Percentiles rank a stretch among this genome's conserved stretches.
phyloP scores from a whole-genome alignment of 1,139 yeast species.

The Geotrichum klebahnii region DNA sequence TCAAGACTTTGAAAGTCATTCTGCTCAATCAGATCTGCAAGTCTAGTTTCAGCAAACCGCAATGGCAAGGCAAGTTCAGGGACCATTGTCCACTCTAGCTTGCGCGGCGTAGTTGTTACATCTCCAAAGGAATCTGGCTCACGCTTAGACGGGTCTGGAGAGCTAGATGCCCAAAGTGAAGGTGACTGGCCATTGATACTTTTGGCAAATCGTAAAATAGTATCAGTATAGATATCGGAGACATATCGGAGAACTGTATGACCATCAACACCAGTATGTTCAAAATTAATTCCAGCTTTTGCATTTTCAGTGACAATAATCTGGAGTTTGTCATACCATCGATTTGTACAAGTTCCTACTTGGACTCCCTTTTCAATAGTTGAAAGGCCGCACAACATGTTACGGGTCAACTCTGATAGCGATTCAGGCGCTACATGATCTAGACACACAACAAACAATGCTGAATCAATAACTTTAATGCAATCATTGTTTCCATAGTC shows the following conservation, averaged over 20 bases:
- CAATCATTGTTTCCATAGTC: conserved; percentile 56
- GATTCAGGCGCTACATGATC: conserved; percentile 71
- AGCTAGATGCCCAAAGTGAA: conserved; percentile 58
- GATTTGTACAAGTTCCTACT: conserved; percentile 87
- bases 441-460: conserved; percentile 73
- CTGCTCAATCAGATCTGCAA: conserved; percentile 82
- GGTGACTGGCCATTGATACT: conserved; percentile 80
- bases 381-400: conserved; percentile 85
- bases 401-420: conserved; percentile 65
- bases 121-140: conserved; percentile 45
- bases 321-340: conserved; percentile 93
- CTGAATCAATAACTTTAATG: conserved; percentile 68
- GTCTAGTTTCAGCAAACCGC: conserved; percentile 85
- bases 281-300: conserved; percentile 89
- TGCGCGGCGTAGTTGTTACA: conserved; percentile 60
- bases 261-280: conserved; percentile 94
- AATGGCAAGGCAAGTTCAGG: conserved; percentile 72
- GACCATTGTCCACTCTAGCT: conserved; percentile 83
- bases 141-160: conserved; percentile 47
- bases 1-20: conserved; percentile 82
- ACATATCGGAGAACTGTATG: conserved; percentile 87
- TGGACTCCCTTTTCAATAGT: conserved; percentile 77
- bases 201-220: conserved; percentile 80
- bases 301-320: conserved; percentile 87
- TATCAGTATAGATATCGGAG: conserved; percentile 85